Base-by-base conservation (phyloP, 1,284 basidiomycete genomes). In the Bjerkandera adusta region DNA sequence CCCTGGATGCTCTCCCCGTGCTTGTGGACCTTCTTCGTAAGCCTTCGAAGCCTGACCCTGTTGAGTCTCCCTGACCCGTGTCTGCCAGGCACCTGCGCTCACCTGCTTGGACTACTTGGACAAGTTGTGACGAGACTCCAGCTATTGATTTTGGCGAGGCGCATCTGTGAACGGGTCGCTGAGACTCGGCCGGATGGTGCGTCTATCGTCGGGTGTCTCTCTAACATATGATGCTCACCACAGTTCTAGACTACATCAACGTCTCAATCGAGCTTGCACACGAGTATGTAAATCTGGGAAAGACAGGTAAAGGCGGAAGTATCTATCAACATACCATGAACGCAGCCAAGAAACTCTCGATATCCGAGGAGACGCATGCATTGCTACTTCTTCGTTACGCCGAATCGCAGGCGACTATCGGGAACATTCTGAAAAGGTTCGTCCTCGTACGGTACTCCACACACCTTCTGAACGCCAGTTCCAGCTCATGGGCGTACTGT, bases 241-340 rank as follows among this genome's bases (percentile, higher is more conserved):
- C 22, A 11, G 12, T 24, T 34, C 29, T 57, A 92, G 92, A 71
- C 4, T 89, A 83, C 56, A 70, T 90, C 7, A 64, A 68, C 1
- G 68, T 80, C 1, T 90, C 86, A 1, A 68, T 84, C 1, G 79
- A 84, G 25, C 75, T 95, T 2, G 92, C 86, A 0, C 73, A 81
- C 37, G 87, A 92, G 58, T 92, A 92, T 57, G 68, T 83, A 29
- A 78, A 76, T 36, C 73, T 96, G 1, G 92, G 93, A 2, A 90
- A 87, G 63, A 66, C 71, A 1, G 76, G 77, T 37, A 78, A 85
- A 33, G 90, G 91, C 0, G 70, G 69, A 0, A 63, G 67, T 1
- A 74, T 92, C 12, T 87, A 90, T 56, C 70, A 68, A 7, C 80
- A 79, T 42, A 75, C 76, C 1, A 66, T 79, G 13, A 72, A 70